Conservation (phyloP, 305 asterid genomes). For the Caryopteris hybrid region DNA sequence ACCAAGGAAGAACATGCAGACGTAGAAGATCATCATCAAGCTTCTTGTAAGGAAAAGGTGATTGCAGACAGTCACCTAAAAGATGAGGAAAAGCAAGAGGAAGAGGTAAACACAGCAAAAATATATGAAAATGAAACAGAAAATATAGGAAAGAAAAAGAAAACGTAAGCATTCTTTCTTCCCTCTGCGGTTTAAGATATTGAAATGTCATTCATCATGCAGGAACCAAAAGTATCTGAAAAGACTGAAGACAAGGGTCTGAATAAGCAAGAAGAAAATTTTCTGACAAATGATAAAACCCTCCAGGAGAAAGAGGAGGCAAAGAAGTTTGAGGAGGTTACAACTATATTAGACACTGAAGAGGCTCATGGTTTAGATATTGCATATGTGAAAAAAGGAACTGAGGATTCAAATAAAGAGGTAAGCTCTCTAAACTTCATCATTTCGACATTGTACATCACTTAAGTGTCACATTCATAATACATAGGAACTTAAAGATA, state of each 20-base stretch:
- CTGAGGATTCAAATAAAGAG: conserved; percentile 30
- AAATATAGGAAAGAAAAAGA: conserved; percentile 19
- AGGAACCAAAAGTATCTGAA: conserved; percentile 20
- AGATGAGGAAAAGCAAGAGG: conserved; percentile 26
- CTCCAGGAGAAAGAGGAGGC: conserved; percentile 22
- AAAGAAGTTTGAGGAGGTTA: conserved; percentile 25
- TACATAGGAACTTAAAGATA: neutral
- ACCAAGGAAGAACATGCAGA: conserved; percentile 27
- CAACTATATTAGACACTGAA: conserved; percentile 14
- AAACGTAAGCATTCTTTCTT: conserved; percentile 11
- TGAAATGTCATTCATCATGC: conserved; percentile 17
- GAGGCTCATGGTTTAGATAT: conserved; percentile 21
- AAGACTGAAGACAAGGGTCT: conserved; percentile 17
- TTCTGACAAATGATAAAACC: conserved; percentile 18
- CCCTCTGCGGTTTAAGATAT: conserved; percentile 8
- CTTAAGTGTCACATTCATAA: neutral
- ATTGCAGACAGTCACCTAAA: conserved; percentile 22
- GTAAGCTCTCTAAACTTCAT: conserved; percentile 22
- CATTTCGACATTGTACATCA: conserved; percentile 8
- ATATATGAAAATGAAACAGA: conserved; percentile 25
- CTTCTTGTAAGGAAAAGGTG: conserved; percentile 28
- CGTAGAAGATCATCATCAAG: conserved; percentile 19
- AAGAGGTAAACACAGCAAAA: conserved; percentile 10
- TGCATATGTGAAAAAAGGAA: conserved; percentile 16
- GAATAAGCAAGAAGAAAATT: conserved; percentile 14